Conservation (phyloP, 352 stramenopile genomes). For the Globisporangium camurandrum region DNA sequence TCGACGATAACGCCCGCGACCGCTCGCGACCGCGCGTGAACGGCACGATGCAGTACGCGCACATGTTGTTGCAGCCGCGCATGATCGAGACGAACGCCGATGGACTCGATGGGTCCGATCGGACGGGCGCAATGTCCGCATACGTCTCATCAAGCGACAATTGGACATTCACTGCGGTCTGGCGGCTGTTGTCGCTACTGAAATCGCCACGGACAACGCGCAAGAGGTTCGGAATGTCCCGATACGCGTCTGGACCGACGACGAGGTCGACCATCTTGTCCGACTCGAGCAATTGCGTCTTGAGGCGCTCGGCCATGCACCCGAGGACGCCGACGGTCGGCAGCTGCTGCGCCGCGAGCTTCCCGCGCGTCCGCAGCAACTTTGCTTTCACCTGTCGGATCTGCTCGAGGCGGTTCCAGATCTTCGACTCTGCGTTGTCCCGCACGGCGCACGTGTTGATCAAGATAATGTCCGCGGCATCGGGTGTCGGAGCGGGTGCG, state of each 20-base stretch:
- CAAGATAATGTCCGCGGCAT: conserved; percentile 92
- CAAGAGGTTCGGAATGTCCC: conserved; percentile 94
- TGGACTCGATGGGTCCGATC: conserved; percentile 70
- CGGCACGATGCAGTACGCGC: conserved; percentile 99
- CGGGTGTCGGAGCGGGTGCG: conserved; percentile 43
- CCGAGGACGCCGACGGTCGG: conserved; percentile 94
- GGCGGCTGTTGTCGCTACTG: too few species aligned
- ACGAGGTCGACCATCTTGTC: conserved; percentile 97
- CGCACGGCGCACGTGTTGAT: conserved; percentile 99
- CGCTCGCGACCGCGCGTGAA: conserved; percentile 98
- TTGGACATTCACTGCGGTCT: conserved; percentile 90
- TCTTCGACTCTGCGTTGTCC: conserved; percentile 98
- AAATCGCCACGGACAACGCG: conserved; percentile 70
- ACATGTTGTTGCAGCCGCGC: conserved; percentile 99
- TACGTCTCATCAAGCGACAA: conserved; percentile 98
- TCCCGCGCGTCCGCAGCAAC: conserved; percentile 42
- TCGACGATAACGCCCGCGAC: conserved; percentile 84
- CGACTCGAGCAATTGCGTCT: conserved; percentile 92
- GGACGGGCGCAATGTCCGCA: conserved; percentile 94
- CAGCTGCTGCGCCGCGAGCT: conserved; percentile 37
- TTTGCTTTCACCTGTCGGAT: conserved; percentile 75
- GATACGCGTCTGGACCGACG: conserved; percentile 97
- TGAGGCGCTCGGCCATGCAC: conserved; percentile 99
- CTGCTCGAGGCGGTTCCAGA: conserved; percentile 80
- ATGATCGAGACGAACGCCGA: conserved; percentile 98